A percentile compares a stretch with the other conserved stretches of the same genome.
These are phyloP conservation scores for Fusarium sp. DNA, from an alignment of 2,329 filamentous ascomycete species.

Conservation along the genomic window DNA sequence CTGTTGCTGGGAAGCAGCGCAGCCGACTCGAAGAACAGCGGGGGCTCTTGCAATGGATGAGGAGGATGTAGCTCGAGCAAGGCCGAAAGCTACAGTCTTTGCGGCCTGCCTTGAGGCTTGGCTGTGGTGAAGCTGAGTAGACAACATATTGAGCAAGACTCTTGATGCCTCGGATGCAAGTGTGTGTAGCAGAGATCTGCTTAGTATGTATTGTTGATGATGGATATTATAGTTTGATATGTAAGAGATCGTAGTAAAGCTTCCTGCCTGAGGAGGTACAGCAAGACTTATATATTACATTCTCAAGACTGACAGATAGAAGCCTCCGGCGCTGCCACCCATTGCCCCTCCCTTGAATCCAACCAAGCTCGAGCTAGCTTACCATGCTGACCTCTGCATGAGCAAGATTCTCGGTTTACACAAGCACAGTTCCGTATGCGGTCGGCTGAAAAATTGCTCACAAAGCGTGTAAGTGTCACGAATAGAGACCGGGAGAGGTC, in stretches of 20 bases:
- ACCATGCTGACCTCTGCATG: conserved; percentile 12
- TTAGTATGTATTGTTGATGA: conserved; percentile 9
- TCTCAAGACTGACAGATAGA: background rate
- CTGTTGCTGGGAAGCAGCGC: conserved; percentile 33
- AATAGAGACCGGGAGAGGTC: conserved; percentile 43
- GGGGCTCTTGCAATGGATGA: conserved; percentile 29
- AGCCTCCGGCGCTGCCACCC: conserved; percentile 14
- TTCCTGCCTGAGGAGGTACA: conserved; percentile 33
- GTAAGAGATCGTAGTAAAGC: conserved; percentile 16
- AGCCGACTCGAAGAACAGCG: conserved; percentile 29
- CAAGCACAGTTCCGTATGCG: conserved; percentile 6
- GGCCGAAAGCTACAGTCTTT: conserved; percentile 43
- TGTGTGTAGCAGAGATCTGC: conserved; percentile 13
- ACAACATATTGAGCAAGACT: conserved; percentile 47
- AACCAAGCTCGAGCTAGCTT: conserved; percentile 5
- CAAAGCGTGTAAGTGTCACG: conserved; percentile 34
- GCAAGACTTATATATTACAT: conserved; percentile 37
- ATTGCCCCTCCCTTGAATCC: background rate
- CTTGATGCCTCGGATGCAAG: conserved; percentile 19
- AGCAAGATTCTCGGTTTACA: conserved; percentile 1
- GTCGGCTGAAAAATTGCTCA: conserved; percentile 22
- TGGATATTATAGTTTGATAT: conserved; percentile 17
- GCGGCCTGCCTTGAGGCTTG: conserved; percentile 46
- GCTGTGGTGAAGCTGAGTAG: conserved; percentile 44
- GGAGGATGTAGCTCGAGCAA: conserved; percentile 36